Evolutionary conservation across 495 filamentous ascomycete species (phyloP).

Genomic region (Aspergillus cavernicola): DNA sequence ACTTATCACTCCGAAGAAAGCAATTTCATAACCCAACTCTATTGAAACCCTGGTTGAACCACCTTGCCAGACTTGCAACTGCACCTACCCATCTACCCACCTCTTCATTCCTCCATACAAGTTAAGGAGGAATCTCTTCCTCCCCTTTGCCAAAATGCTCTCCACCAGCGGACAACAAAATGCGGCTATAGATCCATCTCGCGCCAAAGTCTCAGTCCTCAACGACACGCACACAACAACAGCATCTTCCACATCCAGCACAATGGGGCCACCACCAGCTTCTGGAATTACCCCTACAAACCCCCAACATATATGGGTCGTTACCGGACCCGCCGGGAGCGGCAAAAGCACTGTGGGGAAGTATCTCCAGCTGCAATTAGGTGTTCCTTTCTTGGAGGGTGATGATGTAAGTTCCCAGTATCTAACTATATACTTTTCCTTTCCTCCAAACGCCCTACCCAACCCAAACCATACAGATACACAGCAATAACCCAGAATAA

Average conservation of each 20-base stretch:
- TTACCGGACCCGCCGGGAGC: slow-evolving; percentile 95
- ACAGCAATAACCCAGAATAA: slow-evolving; percentile 11
- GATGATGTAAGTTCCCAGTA: slow-evolving; percentile 86
- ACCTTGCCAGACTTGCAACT: background rate
- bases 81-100: background rate
- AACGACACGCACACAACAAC: slow-evolving; percentile 19
- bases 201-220: slow-evolving; percentile 21
- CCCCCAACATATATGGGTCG: slow-evolving; percentile 87
- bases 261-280: slow-evolving; percentile 18
- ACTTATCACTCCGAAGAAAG: background rate
- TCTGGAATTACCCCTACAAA: slow-evolving; percentile 18
- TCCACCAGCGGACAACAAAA: slow-evolving; percentile 36
- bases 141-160: slow-evolving; percentile 35
- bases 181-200: slow-evolving; percentile 23
- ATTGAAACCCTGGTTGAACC: background rate
- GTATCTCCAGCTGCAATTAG: slow-evolving; percentile 65
- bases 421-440: background rate
- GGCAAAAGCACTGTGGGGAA: slow-evolving; percentile 93
- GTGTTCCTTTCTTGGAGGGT: slow-evolving; percentile 85
- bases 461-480: background rate
- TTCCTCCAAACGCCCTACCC: background rate
- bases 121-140: background rate
- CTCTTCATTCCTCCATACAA: background rate
- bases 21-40: background rate
- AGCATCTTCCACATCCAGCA: slow-evolving; percentile 1